Evolutionary conservation across 2,329 filamentous ascomycete genomes (phyloP), one percentile per base, ranked within the genome.

Genomic region (Aureobasidium melanogenum): DNA sequence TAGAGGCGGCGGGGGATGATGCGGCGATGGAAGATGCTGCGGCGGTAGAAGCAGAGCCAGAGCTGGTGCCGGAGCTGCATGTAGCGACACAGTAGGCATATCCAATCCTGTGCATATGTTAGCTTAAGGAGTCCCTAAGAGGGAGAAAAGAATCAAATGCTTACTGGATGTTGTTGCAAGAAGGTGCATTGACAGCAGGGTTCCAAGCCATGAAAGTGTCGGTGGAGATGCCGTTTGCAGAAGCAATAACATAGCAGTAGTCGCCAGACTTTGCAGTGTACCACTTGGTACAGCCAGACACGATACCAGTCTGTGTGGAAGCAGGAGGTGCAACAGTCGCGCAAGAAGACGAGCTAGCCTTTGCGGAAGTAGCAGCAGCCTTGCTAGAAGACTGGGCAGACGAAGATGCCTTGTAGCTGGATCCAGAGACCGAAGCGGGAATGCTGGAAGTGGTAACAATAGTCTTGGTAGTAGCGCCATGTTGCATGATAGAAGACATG

Each of bases 141-240:
- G 15, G 7, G 39, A 22, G 19, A 12, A 48, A 9, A 9, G 19
- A n/a, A 17, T 43, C 19, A 26, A 55, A 36, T 14, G 32, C 55
- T 58, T 34, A 60, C 56, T 63, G 47, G 61, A 69, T 64, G 43
- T 51, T 65, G 32, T 64, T 36, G 55, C 68, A 69, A 22, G 63
- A 59, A 17, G 63, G 65, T 14, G 52, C 48, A 30, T 63, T 62
- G 7, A 69, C 67, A 7, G 67, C 65, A 15, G 67, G 67, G 47
- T 69, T 69, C 66, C 67, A 69, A 7, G 56, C 38, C 61, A 66
- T 67, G 63, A 69, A 69, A 1, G 62, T 64, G n/a, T 64, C 62
- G 14, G 62, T 62, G 19, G 58, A 34, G 19, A 69, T 63, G 39
- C 62, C 65, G 41, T 61, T 65, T 12, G 57, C 30, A 12, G 55